Base-by-base conservation (phyloP, 345 rosid species). In the Melaleuca quinquenervia region DNA sequence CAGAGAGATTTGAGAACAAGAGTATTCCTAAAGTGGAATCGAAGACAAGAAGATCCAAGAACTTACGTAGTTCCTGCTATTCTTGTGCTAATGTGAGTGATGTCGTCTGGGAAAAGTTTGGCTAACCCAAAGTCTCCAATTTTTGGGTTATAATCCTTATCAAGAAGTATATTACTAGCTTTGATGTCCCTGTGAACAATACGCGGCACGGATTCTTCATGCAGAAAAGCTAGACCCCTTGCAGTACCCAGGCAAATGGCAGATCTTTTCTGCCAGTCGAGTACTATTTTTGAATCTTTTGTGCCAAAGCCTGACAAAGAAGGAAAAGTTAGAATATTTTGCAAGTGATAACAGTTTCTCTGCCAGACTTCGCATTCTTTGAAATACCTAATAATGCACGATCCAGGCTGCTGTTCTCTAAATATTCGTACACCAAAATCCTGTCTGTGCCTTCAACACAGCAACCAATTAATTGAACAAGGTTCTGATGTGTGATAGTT, bases 51-150 rank as follows among this genome's bases (percentile, higher is more conserved):
- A 74, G 86, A 58, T 82, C 85, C 51, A 84, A 27, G 51, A 83
- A 70, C 95, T 82, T 92, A 97, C 99, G 96, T 95, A 84, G 99
- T 97, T 89, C 99, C 98, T 22, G 99, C 98, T 53, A 97, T 93
- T 87, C 96, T 91, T 49, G 99, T 97, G 91, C 95, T 96, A 76
- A 97, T 95, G 87, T 96, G 99, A 91, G 99, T 95, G 88, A 96
- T 96, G 85, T 95, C 85, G 80, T 97, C 98, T 20, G 99, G 98
- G 86, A 97, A 97, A 84, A 97, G 98, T 90, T 97, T 97, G 51
- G 99, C 99, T 94, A 97, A 86, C 50, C 99, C 99, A 41, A 97
- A 97, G 89, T 97, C 98, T 83, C 99, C 99, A 74, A 97, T 97
- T 88, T 97, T 97, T 41, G 99, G 98, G 87, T 90, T 89, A 82